Evolutionary conservation across 176 grass and related monocot species (phyloP), one percentile per base, ranked within the genome.

Genomic region (Chrysopogon serrulatus): DNA sequence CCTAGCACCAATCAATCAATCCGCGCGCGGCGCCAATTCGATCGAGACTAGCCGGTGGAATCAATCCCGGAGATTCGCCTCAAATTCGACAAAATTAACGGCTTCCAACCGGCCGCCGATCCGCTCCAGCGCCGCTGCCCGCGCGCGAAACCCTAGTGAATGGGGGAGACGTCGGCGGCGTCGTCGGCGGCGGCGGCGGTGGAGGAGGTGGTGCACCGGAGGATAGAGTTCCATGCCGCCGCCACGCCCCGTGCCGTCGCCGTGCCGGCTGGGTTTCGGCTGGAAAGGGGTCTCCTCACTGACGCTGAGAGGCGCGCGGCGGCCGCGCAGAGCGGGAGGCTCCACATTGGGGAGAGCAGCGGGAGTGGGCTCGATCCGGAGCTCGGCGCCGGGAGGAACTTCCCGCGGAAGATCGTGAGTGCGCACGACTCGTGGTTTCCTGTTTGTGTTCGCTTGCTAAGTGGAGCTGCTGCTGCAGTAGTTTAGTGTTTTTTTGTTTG

Each of bases 341-440:
- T 60, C 56, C 84, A 87, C 44, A 85, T 61, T 12, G 78, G 73
- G 3, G 86, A 92, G 83, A 80, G 90, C 4, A 75, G 83, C 83
- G 76, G 87, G 40, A 24, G 71, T 26, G 96, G 83, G 77, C 54
- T 95, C 73, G 89, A 98, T 86, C 89, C 87, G 67, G 96, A 94
- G 74, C 91, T 98, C 62, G 88, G 85, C 26, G 87, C 91, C 13
- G 74, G 74, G 56, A 82, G 89, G 85, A 92, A 92, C 91, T 92
- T 92, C 80, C 92, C 95, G 74, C 85, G 91, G 81, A 94, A 91
- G 87, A 98, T 98, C 35, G 96, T 98, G 87, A 94, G 96, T 94
- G 21, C 35, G 24, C 65, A 54, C 18, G n/a, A 23, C 41, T 21
- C 41, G 69, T 42, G n/a, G n/a, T n/a, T n/a, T 61, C 45, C 49